phyloP scores from a whole-genome alignment of 768 basidiomycete genomes.

The Kockovaella imperatae region DNA sequence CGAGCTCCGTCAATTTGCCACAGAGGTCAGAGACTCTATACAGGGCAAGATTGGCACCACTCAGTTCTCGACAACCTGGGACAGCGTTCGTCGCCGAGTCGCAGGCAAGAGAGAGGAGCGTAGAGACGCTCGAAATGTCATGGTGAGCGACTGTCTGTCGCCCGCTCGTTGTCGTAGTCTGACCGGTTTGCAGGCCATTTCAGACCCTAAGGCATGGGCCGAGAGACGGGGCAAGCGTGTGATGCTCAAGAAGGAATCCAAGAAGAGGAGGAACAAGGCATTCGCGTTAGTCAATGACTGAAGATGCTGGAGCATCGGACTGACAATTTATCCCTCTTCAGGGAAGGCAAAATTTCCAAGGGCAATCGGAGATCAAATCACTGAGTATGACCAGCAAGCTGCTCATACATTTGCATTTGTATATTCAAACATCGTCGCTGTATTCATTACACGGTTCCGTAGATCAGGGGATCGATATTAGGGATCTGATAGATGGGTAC shows the following conservation, averaged over 20 bases:
- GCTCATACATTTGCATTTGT: neutral
- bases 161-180: neutral
- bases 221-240: slow-evolving; percentile 67
- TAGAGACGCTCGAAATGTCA: slow-evolving; percentile 54
- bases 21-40: slow-evolving; percentile 78
- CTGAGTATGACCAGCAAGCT: too few species aligned
- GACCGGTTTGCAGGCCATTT: slow-evolving; percentile 50
- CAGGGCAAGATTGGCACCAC: slow-evolving; percentile 82
- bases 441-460: too few species aligned
- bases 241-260: slow-evolving; percentile 69
- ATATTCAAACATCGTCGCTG: too few species aligned
- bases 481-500: too few species aligned
- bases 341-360: too few species aligned
- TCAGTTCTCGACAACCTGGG: slow-evolving; percentile 71
- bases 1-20: slow-evolving; percentile 69
- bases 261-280: slow-evolving; percentile 59
- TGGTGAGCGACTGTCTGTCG: slow-evolving; percentile 44
- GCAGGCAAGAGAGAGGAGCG: slow-evolving; percentile 63
- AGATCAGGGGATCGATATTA: too few species aligned
- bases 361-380: too few species aligned
- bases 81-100: slow-evolving; percentile 65
- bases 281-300: slow-evolving; percentile 45
- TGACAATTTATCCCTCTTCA: too few species aligned
- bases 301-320: too few species aligned
- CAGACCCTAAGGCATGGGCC: slow-evolving; percentile 68